Percentiles rank a stretch among this genome's conserved stretches.
phyloP scores from a whole-genome alignment of 768 basidiomycete species.

The Lactarius trivialis region DNA sequence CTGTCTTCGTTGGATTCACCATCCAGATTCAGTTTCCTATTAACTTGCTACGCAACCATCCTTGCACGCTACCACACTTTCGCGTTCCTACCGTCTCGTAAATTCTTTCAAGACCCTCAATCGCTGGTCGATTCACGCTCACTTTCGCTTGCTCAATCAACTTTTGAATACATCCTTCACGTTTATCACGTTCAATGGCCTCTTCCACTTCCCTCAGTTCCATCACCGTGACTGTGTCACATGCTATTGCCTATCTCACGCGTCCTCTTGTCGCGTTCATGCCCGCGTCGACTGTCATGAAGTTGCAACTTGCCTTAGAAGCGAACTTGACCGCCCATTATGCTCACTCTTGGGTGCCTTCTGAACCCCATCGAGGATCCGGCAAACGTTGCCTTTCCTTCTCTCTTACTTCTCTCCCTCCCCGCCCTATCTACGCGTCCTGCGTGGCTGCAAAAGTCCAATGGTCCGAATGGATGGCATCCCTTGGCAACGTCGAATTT shows the following conservation, averaged over 20 bases:
- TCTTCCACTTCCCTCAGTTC: constrained; percentile 33
- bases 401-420: constrained; percentile 61
- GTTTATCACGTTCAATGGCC: constrained; percentile 12
- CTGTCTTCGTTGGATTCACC: not conserved
- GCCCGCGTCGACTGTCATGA: constrained; percentile 55
- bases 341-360: constrained; percentile 57
- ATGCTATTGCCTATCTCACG: constrained; percentile 70
- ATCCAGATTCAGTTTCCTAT: constrained; percentile 1
- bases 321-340: constrained; percentile 66
- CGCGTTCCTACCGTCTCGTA: constrained; percentile 26
- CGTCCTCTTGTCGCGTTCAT: constrained; percentile 52
- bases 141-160: constrained; percentile 27
- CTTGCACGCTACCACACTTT: constrained; percentile 19
- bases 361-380: constrained; percentile 60
- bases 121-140: constrained; percentile 58
- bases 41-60: constrained; percentile 27
- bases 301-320: constrained; percentile 66
- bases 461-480: constrained; percentile 76
- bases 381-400: constrained; percentile 70
- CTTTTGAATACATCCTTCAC: constrained; percentile 13
- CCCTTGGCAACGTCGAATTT: constrained; percentile 63
- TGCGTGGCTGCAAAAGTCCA: constrained; percentile 64
- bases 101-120: constrained; percentile 35
- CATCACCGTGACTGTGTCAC: constrained; percentile 63
- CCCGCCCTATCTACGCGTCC: constrained; percentile 62